phyloP scores from a whole-genome alignment of 805 yeast species.

The Helenozyma rhizophorensis region DNA sequence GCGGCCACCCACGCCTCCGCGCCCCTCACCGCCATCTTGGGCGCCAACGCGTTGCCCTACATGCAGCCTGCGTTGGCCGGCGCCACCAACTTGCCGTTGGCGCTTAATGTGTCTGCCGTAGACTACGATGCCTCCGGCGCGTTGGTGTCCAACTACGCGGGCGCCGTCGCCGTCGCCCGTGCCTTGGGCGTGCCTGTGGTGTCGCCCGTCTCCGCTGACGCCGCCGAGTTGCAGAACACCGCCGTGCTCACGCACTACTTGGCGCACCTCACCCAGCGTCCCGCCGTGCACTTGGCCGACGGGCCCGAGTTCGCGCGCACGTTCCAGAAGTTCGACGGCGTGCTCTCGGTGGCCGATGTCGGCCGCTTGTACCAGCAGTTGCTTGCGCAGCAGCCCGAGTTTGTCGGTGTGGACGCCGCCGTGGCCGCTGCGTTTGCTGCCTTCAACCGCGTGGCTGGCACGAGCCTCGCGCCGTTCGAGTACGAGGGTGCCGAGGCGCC shows the following conservation, averaged over 20 bases:
- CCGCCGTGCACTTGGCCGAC: slow-evolving; percentile 74
- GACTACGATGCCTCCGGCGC: slow-evolving; percentile 52
- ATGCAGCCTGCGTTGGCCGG: slow-evolving; percentile 57
- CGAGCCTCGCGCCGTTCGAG: slow-evolving; percentile 58
- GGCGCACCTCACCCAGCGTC: slow-evolving; percentile 45
- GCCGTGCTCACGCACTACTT: slow-evolving; percentile 61
- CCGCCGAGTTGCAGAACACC: slow-evolving; percentile 60
- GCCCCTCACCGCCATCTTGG: slow-evolving; percentile 48
- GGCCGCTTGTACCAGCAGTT: slow-evolving; percentile 37
- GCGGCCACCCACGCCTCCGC: slow-evolving; percentile 18
- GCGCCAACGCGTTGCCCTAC: slow-evolving; percentile 62
- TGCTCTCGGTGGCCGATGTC: slow-evolving; percentile 41
- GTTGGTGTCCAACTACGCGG: slow-evolving; percentile 59
- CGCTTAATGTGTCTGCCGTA: slow-evolving; percentile 72
- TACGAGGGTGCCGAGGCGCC: slow-evolving; percentile 63
- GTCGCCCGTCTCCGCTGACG: slow-evolving; percentile 52
- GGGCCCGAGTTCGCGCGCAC: slow-evolving; percentile 63
- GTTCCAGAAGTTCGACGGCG: slow-evolving; percentile 42
- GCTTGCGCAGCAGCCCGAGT: slow-evolving; percentile 16
- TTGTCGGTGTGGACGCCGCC: slow-evolving; percentile 30
- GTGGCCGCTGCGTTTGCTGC: slow-evolving; percentile 43
- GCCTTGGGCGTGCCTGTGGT: slow-evolving; percentile 63
- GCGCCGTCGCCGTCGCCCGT: slow-evolving; percentile 60
- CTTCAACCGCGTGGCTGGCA: slow-evolving; percentile 52
- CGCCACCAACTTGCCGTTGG: slow-evolving; percentile 45